Evolutionary conservation across 306 rosid genomes (phyloP), one percentile per base, ranked within the genome.

Genomic region (Canavalia gladiata): DNA sequence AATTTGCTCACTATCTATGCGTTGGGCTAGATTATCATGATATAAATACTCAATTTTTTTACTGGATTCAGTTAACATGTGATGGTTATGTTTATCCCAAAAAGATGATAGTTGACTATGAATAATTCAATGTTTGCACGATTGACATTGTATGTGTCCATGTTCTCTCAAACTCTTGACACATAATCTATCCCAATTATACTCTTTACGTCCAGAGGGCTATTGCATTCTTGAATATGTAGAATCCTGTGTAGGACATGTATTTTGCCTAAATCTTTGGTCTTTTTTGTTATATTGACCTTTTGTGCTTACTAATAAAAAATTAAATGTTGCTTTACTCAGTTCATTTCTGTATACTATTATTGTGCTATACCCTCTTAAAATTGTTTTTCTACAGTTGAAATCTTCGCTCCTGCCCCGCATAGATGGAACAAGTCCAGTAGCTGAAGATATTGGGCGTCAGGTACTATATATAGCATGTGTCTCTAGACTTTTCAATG

Each of bases 391-490:
- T 78, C 25, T 80, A 41, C 90, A 94, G 98, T 81, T 94, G 88
- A 94, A 94, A 87, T 92, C 98, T 71, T 94, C 98, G 13, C 89
- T 94, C 66, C 86, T 94, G 68, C 94, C 90, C 73, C 98, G 92
- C 89, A 87, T 94, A 39, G 98, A 94, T 69, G 98, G 98, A 62
- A 91, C 98, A 54, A 92, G 98, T 72, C 89, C 98, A 0, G 76
- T 92, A 58, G 97, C 98, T 18, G 98, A 94, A 92, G 98, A 94
- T 83, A 94, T 94, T 72, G 98, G 98, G 25, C 98, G 98, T 51
- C 98, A 94, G 98, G 98, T 94, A 79, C 68, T 1, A 12, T 68
- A 63, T 18, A 18, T 18, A 18, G 25, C 25, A 30, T 35, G 25
- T 30, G 66, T 31, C 4, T 28, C 34, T 28, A 29, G 63, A 57